Evolutionary conservation across 805 yeast genomes (phyloP), one percentile per base, ranked within the genome.

Genomic region (Blastobotrys americana): DNA sequence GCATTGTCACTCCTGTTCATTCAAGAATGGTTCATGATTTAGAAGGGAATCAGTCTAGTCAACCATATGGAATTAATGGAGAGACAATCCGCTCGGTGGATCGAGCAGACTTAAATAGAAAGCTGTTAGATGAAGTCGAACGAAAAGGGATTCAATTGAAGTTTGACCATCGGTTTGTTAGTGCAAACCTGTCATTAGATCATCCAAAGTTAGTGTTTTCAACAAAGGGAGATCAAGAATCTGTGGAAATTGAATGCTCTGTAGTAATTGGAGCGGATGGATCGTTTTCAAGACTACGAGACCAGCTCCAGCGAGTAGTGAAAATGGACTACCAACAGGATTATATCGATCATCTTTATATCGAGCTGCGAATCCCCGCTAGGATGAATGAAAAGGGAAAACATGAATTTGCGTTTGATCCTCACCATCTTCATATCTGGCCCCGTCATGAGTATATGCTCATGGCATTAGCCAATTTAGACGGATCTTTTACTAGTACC

Each of bases 371-470:
- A 51, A 82, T 89, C 37, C 88, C 94, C 6, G 73, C 86, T 0
- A 55, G 54, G 3, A 53, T 53, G 2, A 56, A 50, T 18, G 50
- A 8, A 8, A 25, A 13, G 10, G 31, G 31, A 25, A 25, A 48
- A 18, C 53, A n/a, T 21, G 22, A 6, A 34, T 22, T 15, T 8
- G 56, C 67, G 18, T 67, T 84, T 18, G 77, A 79, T 52, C 80
- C 88, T 5, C 78, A 85, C 63, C 87, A 85, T 59, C 70, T 89
- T 42, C 97, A 89, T 57, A 85, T 89, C 38, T 89, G 97, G 97
- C 97, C 97, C 3, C 70, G 96, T 38, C 76, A 80, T 47, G 72
- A 84, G 43, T 85, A 70, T 59, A 89, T 89, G 97, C 72, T 89
- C 53, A 89, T 89, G 56, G 96, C 96, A 0, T 70, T 89, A 47